These are phyloP conservation scores for Pythium utonaiense DNA, from an alignment of 352 stramenopile genomes.

Conservation along the genomic window DNA sequence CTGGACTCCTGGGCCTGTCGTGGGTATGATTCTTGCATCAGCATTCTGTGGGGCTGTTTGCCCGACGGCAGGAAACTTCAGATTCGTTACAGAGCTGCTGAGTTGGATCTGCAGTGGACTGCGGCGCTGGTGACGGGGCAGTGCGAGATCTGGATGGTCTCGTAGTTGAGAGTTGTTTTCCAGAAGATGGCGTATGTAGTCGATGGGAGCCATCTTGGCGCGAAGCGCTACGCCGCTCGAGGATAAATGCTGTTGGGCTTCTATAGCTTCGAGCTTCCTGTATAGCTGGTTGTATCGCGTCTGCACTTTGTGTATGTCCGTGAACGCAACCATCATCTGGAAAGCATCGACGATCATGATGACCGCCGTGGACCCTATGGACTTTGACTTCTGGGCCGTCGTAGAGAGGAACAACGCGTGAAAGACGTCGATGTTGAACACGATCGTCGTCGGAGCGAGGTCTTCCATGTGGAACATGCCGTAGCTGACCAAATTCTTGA, in stretches of 20 bases:
- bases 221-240: neutral
- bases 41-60: neutral
- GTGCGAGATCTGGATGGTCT: neutral
- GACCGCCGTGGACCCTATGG: neutral
- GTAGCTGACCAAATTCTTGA: constrained; percentile 8
- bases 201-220: neutral
- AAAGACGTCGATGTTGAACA: constrained; percentile 21
- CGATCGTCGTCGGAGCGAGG: constrained; percentile 5
- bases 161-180: neutral
- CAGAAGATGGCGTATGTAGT: neutral
- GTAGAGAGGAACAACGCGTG: constrained; percentile 15
- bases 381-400: constrained; percentile 9
- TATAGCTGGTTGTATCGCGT: neutral
- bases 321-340: neutral
- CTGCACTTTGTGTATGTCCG: neutral
- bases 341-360: constrained; percentile 9
- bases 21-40: too few species aligned
- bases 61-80: neutral
- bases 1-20: too few species aligned
- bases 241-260: too few species aligned
- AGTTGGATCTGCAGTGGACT: neutral
- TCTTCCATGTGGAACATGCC: constrained; percentile 6
- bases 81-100: neutral
- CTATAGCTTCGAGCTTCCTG: neutral
- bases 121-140: neutral